phyloP scores from a whole-genome alignment of 2,329 filamentous ascomycete genomes.

The Pseudogymnoascus sp. region DNA sequence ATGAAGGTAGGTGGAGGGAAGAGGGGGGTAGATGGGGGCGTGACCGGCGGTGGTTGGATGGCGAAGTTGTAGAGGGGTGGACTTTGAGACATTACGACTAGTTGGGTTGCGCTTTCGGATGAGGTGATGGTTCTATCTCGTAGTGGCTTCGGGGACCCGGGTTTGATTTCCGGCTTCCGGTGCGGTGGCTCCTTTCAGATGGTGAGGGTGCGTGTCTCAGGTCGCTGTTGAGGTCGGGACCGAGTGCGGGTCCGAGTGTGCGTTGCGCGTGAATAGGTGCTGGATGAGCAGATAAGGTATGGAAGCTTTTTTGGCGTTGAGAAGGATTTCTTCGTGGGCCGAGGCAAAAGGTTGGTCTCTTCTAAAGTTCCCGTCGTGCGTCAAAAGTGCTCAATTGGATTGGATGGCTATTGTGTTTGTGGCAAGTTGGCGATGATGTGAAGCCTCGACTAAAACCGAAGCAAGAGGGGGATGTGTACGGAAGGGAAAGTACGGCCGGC shows the following conservation, averaged over 20 bases:
- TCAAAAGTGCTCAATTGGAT: not conserved
- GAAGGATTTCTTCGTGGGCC: not conserved
- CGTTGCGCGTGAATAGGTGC: not conserved
- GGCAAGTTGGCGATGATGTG: not conserved
- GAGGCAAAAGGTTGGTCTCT: not conserved
- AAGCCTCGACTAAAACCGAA: constrained; percentile 2
- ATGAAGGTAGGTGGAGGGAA: not conserved
- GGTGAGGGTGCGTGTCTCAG: constrained; percentile 7
- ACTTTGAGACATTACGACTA: not conserved
- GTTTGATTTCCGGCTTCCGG: not conserved
- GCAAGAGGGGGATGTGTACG: not conserved
- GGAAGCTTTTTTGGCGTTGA: not conserved
- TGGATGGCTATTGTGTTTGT: not conserved
- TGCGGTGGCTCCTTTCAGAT: not conserved
- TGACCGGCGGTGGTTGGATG: constrained; percentile 2
- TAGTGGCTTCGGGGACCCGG: not conserved
- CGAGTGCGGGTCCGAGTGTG: not conserved
- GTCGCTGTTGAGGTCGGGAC: not conserved
- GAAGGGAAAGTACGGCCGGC: not conserved
- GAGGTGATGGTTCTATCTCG: not conserved
- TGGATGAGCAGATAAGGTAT: not conserved
- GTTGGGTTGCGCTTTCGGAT: not conserved
- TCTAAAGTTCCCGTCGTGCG: not conserved
- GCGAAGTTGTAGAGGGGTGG: not conserved
- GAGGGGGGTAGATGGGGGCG: not conserved